Percentiles rank a stretch among this genome's conserved stretches.
These are phyloP conservation scores for Fusarium nodosum DNA, from an alignment of 2,329 filamentous ascomycete species.

Conservation along the genomic window DNA sequence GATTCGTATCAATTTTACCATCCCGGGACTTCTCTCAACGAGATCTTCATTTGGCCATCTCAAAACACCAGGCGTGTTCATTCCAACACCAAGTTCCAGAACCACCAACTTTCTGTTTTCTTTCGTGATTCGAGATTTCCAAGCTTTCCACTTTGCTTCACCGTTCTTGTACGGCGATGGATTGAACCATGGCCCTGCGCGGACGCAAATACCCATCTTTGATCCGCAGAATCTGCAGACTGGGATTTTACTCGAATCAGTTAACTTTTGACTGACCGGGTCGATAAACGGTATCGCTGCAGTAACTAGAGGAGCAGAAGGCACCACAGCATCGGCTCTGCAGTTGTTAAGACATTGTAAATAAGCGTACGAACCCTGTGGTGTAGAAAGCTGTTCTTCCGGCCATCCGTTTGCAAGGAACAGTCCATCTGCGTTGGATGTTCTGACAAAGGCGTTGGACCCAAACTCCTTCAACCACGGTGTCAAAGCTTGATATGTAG, in stretches of 20 bases:
- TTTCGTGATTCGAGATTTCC: neutral
- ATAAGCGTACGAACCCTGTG: constrained; percentile 6
- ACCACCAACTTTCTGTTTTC: constrained; percentile 41
- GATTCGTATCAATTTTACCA: constrained; percentile 37
- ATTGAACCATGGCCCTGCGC: constrained; percentile 44
- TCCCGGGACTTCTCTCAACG: constrained; percentile 18
- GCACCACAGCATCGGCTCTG: constrained; percentile 15
- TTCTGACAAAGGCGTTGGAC: constrained; percentile 37
- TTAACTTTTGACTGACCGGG: constrained; percentile 27
- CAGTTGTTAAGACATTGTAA: constrained; percentile 45
- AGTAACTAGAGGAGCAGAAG: constrained; percentile 28
- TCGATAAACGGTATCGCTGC: constrained; percentile 24
- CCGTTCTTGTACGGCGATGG: constrained; percentile 24
- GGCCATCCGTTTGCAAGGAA: constrained; percentile 14
- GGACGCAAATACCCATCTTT: constrained; percentile 44
- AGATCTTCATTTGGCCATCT: constrained; percentile 47
- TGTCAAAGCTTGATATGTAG: constrained; percentile 31
- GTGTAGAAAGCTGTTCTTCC: constrained; percentile 7
- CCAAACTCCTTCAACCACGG: constrained; percentile 24
- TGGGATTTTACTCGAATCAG: constrained; percentile 33
- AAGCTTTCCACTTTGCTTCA: constrained; percentile 32
- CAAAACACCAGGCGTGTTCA: constrained; percentile 45
- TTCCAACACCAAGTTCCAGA: constrained; percentile 42
- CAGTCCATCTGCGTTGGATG: neutral
- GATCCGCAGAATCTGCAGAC: constrained; percentile 36